Base-by-base conservation (phyloP, 805 yeast genomes). In the Candida adriatica region DNA sequence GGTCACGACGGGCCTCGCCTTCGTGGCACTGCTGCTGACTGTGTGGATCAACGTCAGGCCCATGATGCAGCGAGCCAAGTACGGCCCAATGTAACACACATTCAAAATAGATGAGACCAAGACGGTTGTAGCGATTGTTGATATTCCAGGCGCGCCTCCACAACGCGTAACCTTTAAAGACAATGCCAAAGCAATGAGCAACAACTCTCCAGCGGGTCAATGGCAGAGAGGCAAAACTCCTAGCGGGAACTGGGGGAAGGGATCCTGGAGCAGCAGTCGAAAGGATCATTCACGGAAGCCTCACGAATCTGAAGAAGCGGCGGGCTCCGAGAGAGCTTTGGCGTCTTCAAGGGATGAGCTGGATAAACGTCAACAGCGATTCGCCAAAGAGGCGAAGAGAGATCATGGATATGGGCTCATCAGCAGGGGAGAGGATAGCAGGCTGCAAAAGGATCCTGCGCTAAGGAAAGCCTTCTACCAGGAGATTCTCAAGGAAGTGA, bases 391-490 rank as follows among this genome's bases (percentile, higher is more conserved):
- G 5, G 45, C 42, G 18, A 45, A 49, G 11, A 31, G 41, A 22
- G 40, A 41, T 13, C 64, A 58, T 6, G 43, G 35, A 7, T 73
- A 64, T 39, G 82, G 84, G 0, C 56, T 73, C 30, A 52, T 76
- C 6, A 78, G 84, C 40, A 56, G 85, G 35, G 83, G 84, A 1
- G 77, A 70, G 26, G 76, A 69, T 34, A 49, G 48, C 31, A 48
- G 69, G 24, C 57, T 79, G 25, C 75, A 68, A 43, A 45, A 53
- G 4, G 67, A 68, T 43, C 59, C 58, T 4, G 30, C 34, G 5
- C 70, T 66, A 8, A 56, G 83, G 42, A 46, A 42, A 6, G 51
- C 49, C 18, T 64, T 61, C 31, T 70, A 68, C 43, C 42, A 50
- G 2, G 41, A 52, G 22, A 64, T 75, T 3, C 48, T 62, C 18